A percentile compares a stretch with the other conserved stretches of the same genome.
These are phyloP conservation scores for Ammopiptanthus mongolicus DNA, from an alignment of 306 rosid genomes.

Conservation along the genomic window DNA sequence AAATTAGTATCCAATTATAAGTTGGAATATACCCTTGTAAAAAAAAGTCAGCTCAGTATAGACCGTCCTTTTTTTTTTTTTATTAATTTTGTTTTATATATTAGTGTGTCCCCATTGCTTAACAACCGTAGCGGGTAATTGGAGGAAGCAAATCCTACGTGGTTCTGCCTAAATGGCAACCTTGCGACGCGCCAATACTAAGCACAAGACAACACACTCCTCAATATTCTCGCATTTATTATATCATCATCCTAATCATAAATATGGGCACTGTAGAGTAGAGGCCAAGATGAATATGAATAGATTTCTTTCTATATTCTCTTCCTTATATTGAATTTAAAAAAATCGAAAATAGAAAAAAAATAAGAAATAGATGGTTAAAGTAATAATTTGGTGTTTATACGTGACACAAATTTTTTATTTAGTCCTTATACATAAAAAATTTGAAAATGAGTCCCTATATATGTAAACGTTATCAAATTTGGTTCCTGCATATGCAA, in stretches of 20 bases:
- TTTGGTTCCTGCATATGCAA: too few relatives aligned
- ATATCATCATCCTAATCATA: neutral
- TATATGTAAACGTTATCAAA: too few relatives aligned
- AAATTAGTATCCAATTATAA: too few relatives aligned
- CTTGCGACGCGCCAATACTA: neutral
- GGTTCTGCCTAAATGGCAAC: neutral
- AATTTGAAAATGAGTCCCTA: too few relatives aligned
- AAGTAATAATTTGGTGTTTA: too few relatives aligned
- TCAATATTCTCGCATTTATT: constrained; percentile 13
- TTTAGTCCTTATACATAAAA: too few relatives aligned
- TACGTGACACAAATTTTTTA: too few relatives aligned
- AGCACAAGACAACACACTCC: neutral
- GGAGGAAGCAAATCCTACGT: neutral
- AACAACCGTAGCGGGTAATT: neutral
- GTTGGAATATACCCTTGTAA: too few relatives aligned
- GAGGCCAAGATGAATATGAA: neutral
- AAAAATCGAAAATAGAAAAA: neutral
- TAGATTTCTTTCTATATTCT: neutral
- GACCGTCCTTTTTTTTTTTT: neutral
- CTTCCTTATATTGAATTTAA: neutral
- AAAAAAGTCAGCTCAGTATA: too few relatives aligned
- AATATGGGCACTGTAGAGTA: neutral
- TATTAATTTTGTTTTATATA: neutral
- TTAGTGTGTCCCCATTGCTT: neutral
- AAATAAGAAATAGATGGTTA: too few relatives aligned